Conservation (phyloP, 805 yeast species). For the Teunomyces stri region DNA sequence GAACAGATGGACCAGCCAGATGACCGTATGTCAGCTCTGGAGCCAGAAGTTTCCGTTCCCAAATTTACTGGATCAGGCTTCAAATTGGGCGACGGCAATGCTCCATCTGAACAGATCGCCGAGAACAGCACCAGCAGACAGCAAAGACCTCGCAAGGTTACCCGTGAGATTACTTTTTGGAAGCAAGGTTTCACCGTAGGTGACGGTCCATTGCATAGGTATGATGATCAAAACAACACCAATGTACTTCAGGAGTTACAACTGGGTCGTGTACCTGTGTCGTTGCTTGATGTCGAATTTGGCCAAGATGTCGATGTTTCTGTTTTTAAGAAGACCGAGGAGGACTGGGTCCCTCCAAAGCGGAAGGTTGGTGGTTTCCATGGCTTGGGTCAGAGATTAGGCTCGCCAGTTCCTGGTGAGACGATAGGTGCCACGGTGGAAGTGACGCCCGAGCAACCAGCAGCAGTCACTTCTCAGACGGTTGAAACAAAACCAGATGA, state of each 20-base stretch:
- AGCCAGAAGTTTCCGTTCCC: constrained; percentile 15
- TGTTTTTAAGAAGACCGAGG: constrained; percentile 77
- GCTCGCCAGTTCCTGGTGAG: constrained; percentile 86
- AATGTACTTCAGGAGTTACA: constrained; percentile 75
- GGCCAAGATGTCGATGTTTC: constrained; percentile 94
- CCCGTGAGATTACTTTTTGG: constrained; percentile 90
- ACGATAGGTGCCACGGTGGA: constrained; percentile 14
- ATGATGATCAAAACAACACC: constrained; percentile 90
- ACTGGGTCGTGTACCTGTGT: constrained; percentile 87
- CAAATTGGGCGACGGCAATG: constrained; percentile 48
- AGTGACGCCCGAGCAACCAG: constrained; percentile 11
- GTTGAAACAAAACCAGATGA: constrained; percentile 5
- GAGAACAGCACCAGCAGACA: constrained; percentile 26
- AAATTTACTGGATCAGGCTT: constrained; percentile 52
- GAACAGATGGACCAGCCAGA: constrained; percentile 42
- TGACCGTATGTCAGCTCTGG: constrained; percentile 34
- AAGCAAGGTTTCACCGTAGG: constrained; percentile 94
- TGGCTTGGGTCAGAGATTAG: constrained; percentile 83
- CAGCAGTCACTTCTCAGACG: constrained; percentile 5
- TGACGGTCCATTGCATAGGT: constrained; percentile 80
- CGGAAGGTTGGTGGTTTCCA: constrained; percentile 59
- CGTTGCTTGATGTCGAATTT: constrained; percentile 73
- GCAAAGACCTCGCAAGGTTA: constrained; percentile 47
- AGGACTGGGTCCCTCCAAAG: constrained; percentile 74
- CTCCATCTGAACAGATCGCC: constrained; percentile 32